Percentiles rank a stretch among this genome's conserved stretches.
Conservation (phyloP, 208 protist species). For the Acanthamoeba triangularis region DNA sequence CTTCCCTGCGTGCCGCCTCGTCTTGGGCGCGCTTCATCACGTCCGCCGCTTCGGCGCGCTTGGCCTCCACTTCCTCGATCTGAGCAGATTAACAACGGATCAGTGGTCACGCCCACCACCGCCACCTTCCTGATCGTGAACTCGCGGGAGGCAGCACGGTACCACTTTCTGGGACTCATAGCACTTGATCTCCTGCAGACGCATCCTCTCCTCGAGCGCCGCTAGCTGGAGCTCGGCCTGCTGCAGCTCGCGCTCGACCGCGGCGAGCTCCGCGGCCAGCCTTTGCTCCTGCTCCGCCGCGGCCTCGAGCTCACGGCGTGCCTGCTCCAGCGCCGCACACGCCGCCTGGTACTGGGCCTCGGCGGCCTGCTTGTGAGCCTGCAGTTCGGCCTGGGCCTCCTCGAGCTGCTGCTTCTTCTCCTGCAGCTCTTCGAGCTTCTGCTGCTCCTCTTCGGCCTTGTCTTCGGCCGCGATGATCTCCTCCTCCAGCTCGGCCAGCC, state of each 20-base stretch:
- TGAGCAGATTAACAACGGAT: background rate
- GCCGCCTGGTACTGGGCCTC: background rate
- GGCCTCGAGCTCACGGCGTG: background rate
- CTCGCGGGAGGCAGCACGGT: background rate
- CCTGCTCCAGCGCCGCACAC: background rate
- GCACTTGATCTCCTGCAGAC: background rate
- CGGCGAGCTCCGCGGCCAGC: background rate
- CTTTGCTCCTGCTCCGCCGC: background rate
- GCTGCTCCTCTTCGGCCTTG: background rate
- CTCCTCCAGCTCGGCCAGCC: background rate
- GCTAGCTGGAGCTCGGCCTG: background rate
- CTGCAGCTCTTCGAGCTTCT: background rate
- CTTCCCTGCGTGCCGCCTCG: background rate
- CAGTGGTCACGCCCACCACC: background rate
- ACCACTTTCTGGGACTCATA: background rate
- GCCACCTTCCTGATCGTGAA: background rate
- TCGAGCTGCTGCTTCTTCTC: background rate
- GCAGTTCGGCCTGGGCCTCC: background rate
- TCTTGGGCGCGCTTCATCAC: background rate
- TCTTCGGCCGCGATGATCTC: background rate
- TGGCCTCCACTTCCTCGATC: background rate
- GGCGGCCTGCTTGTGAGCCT: background rate
- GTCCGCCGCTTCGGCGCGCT: background rate
- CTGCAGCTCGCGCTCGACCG: background rate
- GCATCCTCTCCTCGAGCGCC: background rate